These are phyloP conservation scores for Colletotrichum endophyticum DNA, from an alignment of 2,329 filamentous ascomycete genomes.

Conservation along the genomic window DNA sequence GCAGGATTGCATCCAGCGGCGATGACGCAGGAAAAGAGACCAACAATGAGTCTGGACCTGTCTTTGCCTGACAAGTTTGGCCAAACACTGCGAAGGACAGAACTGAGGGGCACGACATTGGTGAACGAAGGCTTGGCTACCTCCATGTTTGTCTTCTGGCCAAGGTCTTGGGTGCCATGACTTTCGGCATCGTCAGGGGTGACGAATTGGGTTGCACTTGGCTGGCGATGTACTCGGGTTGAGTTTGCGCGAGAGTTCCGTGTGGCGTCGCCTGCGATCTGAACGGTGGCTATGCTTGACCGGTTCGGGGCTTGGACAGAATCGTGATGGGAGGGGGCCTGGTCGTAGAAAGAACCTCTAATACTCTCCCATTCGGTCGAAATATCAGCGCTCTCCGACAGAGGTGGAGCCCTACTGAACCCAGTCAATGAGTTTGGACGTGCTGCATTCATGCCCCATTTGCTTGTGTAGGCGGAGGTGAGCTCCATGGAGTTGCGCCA, in stretches of 20 bases:
- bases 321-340: background rate
- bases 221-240: background rate
- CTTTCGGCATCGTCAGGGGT: background rate
- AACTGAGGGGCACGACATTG: slow-evolving; percentile 38
- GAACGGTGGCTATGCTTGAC: background rate
- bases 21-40: slow-evolving; percentile 64
- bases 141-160: background rate
- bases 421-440: background rate
- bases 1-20: slow-evolving; percentile 72
- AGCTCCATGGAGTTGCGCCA: background rate
- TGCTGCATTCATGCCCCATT: background rate
- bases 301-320: background rate
- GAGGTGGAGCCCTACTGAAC: background rate
- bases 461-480: background rate
- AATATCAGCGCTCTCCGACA: background rate
- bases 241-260: background rate
- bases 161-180: background rate
- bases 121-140: background rate
- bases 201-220: background rate
- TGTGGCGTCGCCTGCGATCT: background rate
- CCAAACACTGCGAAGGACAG: background rate
- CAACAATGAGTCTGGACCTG: slow-evolving; percentile 61
- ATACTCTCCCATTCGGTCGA: background rate
- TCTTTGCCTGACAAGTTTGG: slow-evolving; percentile 32
- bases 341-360: background rate